Percentiles rank a stretch among this genome's conserved stretches.
Evolutionary conservation across 2,329 filamentous ascomycete species (phyloP).

Genomic region (Neodidymelliopsis sp.): DNA sequence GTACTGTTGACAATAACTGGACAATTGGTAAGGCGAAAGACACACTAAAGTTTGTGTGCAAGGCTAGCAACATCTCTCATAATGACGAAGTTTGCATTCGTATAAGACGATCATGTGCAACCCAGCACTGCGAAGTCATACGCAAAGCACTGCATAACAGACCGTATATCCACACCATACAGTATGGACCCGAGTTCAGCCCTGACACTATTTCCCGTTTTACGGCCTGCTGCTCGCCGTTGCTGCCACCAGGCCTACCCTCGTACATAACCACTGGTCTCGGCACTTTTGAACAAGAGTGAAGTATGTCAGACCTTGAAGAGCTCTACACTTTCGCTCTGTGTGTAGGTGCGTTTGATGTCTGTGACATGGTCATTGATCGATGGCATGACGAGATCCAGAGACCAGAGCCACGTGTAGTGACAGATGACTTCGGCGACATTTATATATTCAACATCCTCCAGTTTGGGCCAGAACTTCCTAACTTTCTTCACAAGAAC

Average conservation of each 20-base stretch:
- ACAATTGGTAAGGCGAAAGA: no score
- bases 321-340: constrained; percentile 2
- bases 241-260: background rate
- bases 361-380: constrained; percentile 1
- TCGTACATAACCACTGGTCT: background rate
- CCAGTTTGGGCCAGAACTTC: background rate
- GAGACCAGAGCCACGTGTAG: background rate
- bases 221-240: background rate
- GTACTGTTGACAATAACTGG: background rate
- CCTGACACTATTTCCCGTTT: constrained; percentile 1
- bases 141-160: background rate
- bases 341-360: background rate
- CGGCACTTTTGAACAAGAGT: constrained; percentile 3
- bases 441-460: background rate
- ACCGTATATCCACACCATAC: background rate
- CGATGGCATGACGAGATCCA: background rate
- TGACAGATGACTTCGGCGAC: background rate
- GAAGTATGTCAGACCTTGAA: background rate
- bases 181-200: constrained; percentile 1
- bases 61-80: background rate
- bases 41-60: background rate
- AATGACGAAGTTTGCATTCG: no score
- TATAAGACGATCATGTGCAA: background rate
- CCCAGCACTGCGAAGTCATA: background rate
- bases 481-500: background rate